Base-by-base conservation (phyloP, 2,329 filamentous ascomycete species). In the Chaetomium olivaceum region DNA sequence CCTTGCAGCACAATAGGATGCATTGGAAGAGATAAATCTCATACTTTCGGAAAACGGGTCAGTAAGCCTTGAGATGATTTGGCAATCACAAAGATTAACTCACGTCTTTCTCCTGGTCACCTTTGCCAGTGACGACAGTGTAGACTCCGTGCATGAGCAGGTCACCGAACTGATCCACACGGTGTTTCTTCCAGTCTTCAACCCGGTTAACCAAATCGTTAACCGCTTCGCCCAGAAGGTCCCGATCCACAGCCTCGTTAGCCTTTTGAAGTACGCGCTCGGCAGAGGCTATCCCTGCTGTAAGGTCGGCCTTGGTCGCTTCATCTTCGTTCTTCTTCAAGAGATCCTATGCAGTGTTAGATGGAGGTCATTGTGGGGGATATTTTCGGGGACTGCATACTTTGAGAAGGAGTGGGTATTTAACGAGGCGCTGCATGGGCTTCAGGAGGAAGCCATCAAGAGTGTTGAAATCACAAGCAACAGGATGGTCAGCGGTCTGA, bases 1-100 rank as follows among this genome's bases (percentile, higher is more conserved):
- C 95, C 81, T 98, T 99, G 86, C 95, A 98, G 78, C 95, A 98
- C 36, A 99, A 85, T 52, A 99, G 82, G 65, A 99, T 99, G 75
- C 88, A 91, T 76, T 98, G 92, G 77, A 99, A 99, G 33, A 99
- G 88, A 78, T 96, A 99, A 68, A 99, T 96, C 77, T 96, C 94
- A 76, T 98, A 99, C 91, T 97, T 71, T 48, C 72, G 57, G 61
- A 46, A 64, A 58, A 71, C 55, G 70, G 66, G 66, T 73, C 61
- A 72, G 66, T 62, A 55, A 60, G 4, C n/a, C n/a, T 4, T 25
- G 11, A 12, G 27, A 25, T 5, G 9, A 16, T 8, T 2, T 9
- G 29, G 6, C 1, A 12, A 16, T 23, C 2, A 23, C 50, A 60
- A 0, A 2, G 19, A 9, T 25, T 48, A 64, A 81, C 85, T 76